phyloP scores from a whole-genome alignment of 2,329 filamentous ascomycete species.

The Hirsutella rhossiliensis region DNA sequence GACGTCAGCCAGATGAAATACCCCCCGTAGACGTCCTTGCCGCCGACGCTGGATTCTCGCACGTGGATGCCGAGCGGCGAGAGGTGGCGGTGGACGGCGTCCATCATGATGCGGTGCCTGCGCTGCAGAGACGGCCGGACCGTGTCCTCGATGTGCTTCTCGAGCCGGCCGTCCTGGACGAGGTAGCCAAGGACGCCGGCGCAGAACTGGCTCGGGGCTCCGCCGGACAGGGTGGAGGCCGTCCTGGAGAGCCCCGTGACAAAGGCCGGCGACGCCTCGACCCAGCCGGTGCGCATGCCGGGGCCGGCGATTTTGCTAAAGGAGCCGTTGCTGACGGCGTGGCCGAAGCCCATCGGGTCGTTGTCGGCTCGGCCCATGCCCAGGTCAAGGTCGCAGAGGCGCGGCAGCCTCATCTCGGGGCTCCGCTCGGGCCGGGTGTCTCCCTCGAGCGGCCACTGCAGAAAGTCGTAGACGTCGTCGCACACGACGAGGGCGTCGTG shows the following conservation, averaged over 20 bases:
- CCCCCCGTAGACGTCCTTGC: slow-evolving; percentile 52
- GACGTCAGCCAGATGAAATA: slow-evolving; percentile 78
- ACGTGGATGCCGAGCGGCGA: slow-evolving; percentile 46
- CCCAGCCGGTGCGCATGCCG: slow-evolving; percentile 79
- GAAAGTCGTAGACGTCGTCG: slow-evolving; percentile 90
- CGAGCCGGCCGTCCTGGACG: slow-evolving; percentile 29
- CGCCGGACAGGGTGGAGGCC: slow-evolving; percentile 42
- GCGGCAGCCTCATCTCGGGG: slow-evolving; percentile 47
- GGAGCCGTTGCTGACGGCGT: slow-evolving; percentile 74
- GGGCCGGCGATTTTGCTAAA: slow-evolving; percentile 84
- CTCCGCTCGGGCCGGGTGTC: slow-evolving; percentile 15
- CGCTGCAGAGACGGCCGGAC: slow-evolving; percentile 33
- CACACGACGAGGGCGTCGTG: slow-evolving; percentile 73
- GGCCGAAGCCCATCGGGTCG: slow-evolving; percentile 50
- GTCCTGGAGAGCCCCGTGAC: slow-evolving; percentile 38
- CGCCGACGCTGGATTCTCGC: slow-evolving; percentile 22
- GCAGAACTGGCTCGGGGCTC: slow-evolving; percentile 42
- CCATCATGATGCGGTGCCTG: slow-evolving; percentile 38
- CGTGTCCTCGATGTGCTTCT: slow-evolving; percentile 27
- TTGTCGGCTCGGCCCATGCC: slow-evolving; percentile 41
- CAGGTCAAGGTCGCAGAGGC: slow-evolving; percentile 68
- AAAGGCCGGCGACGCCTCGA: slow-evolving; percentile 53
- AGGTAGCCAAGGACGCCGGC: slow-evolving; percentile 39
- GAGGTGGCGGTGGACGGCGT: slow-evolving; percentile 47
- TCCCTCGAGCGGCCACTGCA: slow-evolving; percentile 57